Percentiles rank a stretch among this genome's conserved stretches.
phyloP scores from a whole-genome alignment of 2,329 filamentous ascomycete species.

The Alternaria rosae region DNA sequence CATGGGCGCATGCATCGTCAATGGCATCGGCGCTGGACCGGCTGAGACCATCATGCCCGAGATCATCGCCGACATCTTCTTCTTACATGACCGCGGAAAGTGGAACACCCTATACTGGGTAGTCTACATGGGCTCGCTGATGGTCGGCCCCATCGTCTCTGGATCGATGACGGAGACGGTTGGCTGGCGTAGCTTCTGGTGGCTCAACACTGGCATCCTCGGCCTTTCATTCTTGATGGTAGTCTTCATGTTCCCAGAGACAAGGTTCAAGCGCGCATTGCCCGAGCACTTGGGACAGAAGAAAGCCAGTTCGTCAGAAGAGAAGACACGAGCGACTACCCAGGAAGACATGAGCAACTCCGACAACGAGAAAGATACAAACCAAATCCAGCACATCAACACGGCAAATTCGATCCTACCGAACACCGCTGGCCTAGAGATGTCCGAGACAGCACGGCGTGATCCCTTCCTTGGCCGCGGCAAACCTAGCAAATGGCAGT shows the following conservation, averaged over 20 bases:
- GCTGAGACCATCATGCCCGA: conserved; percentile 69
- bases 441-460: conserved; percentile 51
- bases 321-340: conserved; percentile 28
- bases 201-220: conserved; percentile 67
- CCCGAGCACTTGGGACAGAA: conserved; percentile 31
- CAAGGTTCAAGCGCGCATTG: conserved; percentile 62
- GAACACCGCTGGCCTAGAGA: conserved; percentile 32
- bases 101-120: conserved; percentile 69
- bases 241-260: conserved; percentile 70
- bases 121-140: conserved; percentile 68
- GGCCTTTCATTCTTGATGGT: conserved; percentile 60
- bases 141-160: conserved; percentile 65
- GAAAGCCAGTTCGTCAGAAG: conserved; percentile 10
- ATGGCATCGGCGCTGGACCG: conserved; percentile 69
- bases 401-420: conserved; percentile 27
- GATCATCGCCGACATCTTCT: conserved; percentile 70
- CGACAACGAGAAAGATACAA: conserved; percentile 29
- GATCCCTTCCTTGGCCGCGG: conserved; percentile 66
- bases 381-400: conserved; percentile 35
- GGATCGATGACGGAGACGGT: conserved; percentile 67
- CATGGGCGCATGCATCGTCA: conserved; percentile 69
- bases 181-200: conserved; percentile 71
- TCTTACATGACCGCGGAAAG: conserved; percentile 69
- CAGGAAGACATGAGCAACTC: conserved; percentile 18
- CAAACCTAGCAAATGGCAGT: conserved; percentile 63